phyloP scores from a whole-genome alignment of 495 filamentous ascomycete species.

The Durotheca rogersii region DNA sequence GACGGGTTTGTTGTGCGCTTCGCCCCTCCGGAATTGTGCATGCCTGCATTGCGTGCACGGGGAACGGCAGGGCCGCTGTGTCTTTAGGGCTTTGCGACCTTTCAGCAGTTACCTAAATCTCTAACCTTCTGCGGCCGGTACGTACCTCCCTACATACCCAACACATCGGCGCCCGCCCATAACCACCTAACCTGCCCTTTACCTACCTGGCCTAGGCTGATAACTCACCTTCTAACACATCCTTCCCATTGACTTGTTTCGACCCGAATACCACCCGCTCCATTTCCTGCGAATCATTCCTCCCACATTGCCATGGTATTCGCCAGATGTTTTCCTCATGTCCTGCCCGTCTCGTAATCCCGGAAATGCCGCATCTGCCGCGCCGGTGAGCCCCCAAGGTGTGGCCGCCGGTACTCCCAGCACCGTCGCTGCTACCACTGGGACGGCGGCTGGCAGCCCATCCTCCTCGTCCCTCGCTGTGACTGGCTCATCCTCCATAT shows the following conservation, averaged over 20 bases:
- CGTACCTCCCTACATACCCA: not conserved
- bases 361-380: constrained; percentile 53
- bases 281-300: constrained; percentile 29
- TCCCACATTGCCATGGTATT: constrained; percentile 40
- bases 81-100: too few relatives aligned
- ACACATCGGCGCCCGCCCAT: too few relatives aligned
- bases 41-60: too few relatives aligned
- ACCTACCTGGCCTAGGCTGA: constrained; percentile 12
- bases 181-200: too few relatives aligned
- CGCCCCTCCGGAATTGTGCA: too few relatives aligned
- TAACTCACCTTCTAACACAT: constrained; percentile 22
- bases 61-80: too few relatives aligned
- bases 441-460: constrained; percentile 31
- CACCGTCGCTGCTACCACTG: constrained; percentile 25
- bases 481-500: constrained; percentile 32
- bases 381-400: constrained; percentile 48
- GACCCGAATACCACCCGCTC: constrained; percentile 10
- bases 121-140: too few relatives aligned
- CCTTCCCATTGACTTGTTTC: not conserved
- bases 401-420: constrained; percentile 27
- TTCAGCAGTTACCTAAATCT: too few relatives aligned
- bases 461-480: constrained; percentile 23
- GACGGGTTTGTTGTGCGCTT: too few relatives aligned
- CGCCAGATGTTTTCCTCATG: constrained; percentile 55
- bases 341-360: constrained; percentile 44